Base-by-base conservation (phyloP, 306 rosid genomes). In the Acacia crassicarpa region DNA sequence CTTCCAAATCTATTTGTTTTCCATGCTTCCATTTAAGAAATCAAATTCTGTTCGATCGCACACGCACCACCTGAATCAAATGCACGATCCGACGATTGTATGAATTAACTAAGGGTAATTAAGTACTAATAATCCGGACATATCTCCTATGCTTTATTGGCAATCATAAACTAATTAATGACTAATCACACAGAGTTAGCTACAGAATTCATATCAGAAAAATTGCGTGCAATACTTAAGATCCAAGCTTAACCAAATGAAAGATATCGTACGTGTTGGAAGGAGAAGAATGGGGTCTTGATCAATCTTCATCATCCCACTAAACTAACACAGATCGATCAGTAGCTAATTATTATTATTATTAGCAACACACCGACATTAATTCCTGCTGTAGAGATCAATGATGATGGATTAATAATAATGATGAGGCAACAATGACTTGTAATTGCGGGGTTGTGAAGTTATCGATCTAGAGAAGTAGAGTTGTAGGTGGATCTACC, bases 151-250 rank as follows among this genome's bases (percentile, higher is more conserved):
- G n/a, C 40, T 74, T 22, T 65, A 23, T 63, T 40, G 35, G 48
- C 74, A 48, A 35, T 6, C 19, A 25, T 20, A 45, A 14, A 15
- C 11, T 13, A 12, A 13, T 15, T 19, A 67, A 78, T 67, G 56
- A 66, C 33, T 56, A 32, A 44, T 58, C 19, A 46, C 63, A 59
- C 30, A 1, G 32, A 22, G 38, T 22, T 32, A 66, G 27, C 67
- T 66, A 16, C 32, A 56, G 32, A 19, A 53, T 23, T 58, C 67
- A 69, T 12, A 82, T 70, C 74, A 48, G 19, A 79, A 75, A 65
- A 75, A 80, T 82, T 70, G 46, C 83, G 80, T 82, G 83, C 84
- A 79, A 80, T 58, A 27, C 80, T 84, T 58, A 58, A 79, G 53
- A 87, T 82, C 44, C 75, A 77, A 77, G 67, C 76, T 76, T 23